Base-by-base conservation (phyloP, 2,329 filamentous ascomycete genomes). In the Fusarium sp. region DNA sequence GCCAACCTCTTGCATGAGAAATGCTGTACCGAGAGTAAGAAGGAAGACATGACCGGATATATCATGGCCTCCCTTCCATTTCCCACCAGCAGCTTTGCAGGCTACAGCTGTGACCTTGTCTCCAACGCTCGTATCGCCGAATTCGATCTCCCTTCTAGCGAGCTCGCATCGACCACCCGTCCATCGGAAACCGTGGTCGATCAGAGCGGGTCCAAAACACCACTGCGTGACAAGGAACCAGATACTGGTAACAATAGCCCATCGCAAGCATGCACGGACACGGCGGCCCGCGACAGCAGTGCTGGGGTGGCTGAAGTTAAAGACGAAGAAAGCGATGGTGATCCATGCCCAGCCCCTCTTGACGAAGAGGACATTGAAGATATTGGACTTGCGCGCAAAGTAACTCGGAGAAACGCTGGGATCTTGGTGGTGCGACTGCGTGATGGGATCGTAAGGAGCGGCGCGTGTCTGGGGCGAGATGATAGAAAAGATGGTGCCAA, bases 311-410 rank as follows among this genome's bases (percentile, higher is more conserved):
- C 87, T 88, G 38, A 88, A 75, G 7, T 91, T 75, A 60, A 97
- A 92, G 13, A 85, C 76, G 31, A 85, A 77, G 71, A 97, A 93
- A 1, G 91, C 89, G 9, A 86, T 74, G 0, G 91, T 93, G 28
- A 92, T 88, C 95, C 95, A 99, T 45, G 89, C 85, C 95, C 95
- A 99, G 60, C 94, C 94, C 50, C 91, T 83, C 82, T 99, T 99
- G 72, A 99, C 95, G 73, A 98, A 99, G 70, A 93, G 85, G 42
- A 91, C 77, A 74, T 99, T 99, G 84, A 98, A 91, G 48, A 97
- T 70, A 79, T 99, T 99, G 75, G 88, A 85, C 78, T 99, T 99
- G 70, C 90, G 90, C 42, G 95, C 94, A 75, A 99, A 99, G 81
- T 98, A 99, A 74, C 85, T 89, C 3, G 91, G 91, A 46, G 89